These are phyloP conservation scores for Suillus sp. DNA, from an alignment of 768 basidiomycete species.

Conservation along the genomic window DNA sequence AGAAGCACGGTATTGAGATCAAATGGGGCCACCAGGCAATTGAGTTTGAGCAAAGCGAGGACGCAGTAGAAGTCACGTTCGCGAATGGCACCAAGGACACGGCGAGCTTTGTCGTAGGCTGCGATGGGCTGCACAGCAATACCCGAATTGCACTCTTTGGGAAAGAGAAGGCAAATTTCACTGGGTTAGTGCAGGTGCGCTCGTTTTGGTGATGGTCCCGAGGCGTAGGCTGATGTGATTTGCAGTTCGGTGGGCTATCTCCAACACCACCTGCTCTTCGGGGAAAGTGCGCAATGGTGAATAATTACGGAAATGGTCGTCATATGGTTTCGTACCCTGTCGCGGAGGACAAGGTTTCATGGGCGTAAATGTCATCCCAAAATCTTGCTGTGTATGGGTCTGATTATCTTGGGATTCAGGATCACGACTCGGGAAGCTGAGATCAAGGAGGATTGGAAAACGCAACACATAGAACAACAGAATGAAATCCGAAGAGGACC, in stretches of 20 bases:
- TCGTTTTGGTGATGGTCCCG: not conserved
- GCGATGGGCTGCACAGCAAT: constrained; percentile 47
- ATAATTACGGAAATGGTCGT: constrained; percentile 39
- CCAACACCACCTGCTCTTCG: constrained; percentile 22
- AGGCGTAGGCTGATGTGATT: not conserved
- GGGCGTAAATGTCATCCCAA: constrained; percentile 36
- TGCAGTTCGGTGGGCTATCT: constrained; percentile 40
- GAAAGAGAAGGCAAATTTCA: constrained; percentile 36
- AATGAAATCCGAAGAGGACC: constrained; percentile 21
- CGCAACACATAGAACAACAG: constrained; percentile 32
- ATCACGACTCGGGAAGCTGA: constrained; percentile 34
- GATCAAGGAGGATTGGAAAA: constrained; percentile 44
- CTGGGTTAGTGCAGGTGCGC: constrained; percentile 41
- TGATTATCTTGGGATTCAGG: not conserved
- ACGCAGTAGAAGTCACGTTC: constrained; percentile 36
- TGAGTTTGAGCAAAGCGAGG: constrained; percentile 31
- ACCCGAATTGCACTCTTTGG: constrained; percentile 42
- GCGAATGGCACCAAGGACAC: constrained; percentile 37
- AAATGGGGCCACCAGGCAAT: constrained; percentile 37
- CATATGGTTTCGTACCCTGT: constrained; percentile 42
- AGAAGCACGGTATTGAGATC: constrained; percentile 35
- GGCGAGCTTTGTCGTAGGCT: constrained; percentile 44
- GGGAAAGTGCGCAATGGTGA: constrained; percentile 28
- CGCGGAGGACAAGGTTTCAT: constrained; percentile 32
- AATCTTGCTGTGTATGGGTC: not conserved